phyloP scores from a whole-genome alignment of 179 eudicot species.

The Corrigiola litoralis region DNA sequence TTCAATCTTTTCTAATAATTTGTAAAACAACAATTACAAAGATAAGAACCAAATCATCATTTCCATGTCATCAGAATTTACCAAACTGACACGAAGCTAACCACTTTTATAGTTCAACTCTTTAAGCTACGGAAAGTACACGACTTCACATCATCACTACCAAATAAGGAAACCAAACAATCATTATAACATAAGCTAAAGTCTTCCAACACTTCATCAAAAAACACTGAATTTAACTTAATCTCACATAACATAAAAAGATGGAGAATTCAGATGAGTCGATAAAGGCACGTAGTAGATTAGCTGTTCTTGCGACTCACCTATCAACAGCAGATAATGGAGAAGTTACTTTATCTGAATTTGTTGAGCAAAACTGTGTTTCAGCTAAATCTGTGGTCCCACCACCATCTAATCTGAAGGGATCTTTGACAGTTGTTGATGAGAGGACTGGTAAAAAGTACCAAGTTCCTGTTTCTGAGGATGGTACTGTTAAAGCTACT shows the following conservation, averaged over 20 bases:
- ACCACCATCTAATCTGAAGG: slow-evolving; percentile 74
- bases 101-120: too few relatives aligned
- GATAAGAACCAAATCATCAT: too few relatives aligned
- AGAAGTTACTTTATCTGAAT: slow-evolving; percentile 24
- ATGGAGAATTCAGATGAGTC: slow-evolving; percentile 46
- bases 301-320: slow-evolving; percentile 87
- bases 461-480: slow-evolving; percentile 68
- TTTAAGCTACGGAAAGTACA: too few relatives aligned
- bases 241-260: not conserved
- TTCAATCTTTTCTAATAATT: too few relatives aligned
- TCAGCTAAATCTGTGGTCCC: slow-evolving; percentile 43
- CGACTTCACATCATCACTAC: too few relatives aligned
- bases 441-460: slow-evolving; percentile 77
- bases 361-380: slow-evolving; percentile 39
- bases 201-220: not conserved
- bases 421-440: slow-evolving; percentile 58
- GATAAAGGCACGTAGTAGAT: slow-evolving; percentile 50
- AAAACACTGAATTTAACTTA: too few relatives aligned
- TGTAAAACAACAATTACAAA: too few relatives aligned
- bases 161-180: too few relatives aligned
- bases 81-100: too few relatives aligned
- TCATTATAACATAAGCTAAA: too few relatives aligned
- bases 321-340: slow-evolving; percentile 40
- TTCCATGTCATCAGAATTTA: too few relatives aligned
- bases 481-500: slow-evolving; percentile 79